phyloP scores from a whole-genome alignment of 2,329 filamentous ascomycete genomes.

The Penicillium paneum region DNA sequence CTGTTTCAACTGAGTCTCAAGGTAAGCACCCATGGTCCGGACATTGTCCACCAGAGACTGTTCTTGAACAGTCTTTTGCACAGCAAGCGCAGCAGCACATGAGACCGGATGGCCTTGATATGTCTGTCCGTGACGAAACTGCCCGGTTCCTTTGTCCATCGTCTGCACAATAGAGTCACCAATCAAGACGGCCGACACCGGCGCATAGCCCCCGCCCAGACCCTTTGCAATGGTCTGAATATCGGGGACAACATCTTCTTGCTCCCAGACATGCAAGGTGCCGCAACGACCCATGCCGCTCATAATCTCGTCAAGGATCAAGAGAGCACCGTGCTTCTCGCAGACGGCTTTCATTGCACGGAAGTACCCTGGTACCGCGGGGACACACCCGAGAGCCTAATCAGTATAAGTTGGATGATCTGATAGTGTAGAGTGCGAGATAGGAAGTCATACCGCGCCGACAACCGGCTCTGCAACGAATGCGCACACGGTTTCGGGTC shows the following conservation, averaged over 20 bases:
- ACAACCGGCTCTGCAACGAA: constrained; percentile 73
- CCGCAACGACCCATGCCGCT: constrained; percentile 60
- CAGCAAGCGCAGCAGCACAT: constrained; percentile 58
- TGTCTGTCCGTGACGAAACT: constrained; percentile 59
- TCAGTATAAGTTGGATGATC: neutral
- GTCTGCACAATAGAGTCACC: constrained; percentile 49
- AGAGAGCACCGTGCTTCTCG: constrained; percentile 65
- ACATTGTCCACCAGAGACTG: constrained; percentile 61
- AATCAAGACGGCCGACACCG: constrained; percentile 56
- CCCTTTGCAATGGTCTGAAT: constrained; percentile 60
- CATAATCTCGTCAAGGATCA: constrained; percentile 81
- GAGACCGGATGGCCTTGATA: constrained; percentile 59
- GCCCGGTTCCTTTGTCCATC: constrained; percentile 47
- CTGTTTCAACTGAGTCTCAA: constrained; percentile 44
- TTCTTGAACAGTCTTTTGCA: constrained; percentile 59
- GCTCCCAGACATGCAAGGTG: constrained; percentile 58
- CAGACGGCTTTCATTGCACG: constrained; percentile 66
- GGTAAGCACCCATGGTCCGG: constrained; percentile 48
- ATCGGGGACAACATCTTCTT: constrained; percentile 57
- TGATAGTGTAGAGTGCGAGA: neutral
- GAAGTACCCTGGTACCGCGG: constrained; percentile 66
- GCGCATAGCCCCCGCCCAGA: constrained; percentile 55
- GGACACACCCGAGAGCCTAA: constrained; percentile 67
- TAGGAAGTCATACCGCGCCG: constrained; percentile 55
- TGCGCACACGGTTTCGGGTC: constrained; percentile 64